These are phyloP conservation scores for Colletotrichum sp. DNA, from an alignment of 2,329 filamentous ascomycete species.

Conservation along the genomic window DNA sequence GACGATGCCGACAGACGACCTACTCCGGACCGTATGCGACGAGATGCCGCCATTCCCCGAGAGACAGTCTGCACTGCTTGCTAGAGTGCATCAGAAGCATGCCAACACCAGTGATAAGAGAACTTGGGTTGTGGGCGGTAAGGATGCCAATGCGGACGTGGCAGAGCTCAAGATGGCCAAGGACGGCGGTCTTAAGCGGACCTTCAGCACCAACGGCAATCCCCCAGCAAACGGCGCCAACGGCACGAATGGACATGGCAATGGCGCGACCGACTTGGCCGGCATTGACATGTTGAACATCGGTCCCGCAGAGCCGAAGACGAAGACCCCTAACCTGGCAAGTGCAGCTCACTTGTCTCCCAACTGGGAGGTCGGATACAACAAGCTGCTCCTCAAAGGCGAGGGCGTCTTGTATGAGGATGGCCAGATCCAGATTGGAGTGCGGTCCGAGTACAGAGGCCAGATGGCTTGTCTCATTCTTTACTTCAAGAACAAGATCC, in stretches of 20 bases:
- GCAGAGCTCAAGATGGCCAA: conserved; percentile 82
- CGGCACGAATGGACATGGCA: conserved; percentile 55
- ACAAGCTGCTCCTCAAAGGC: conserved; percentile 76
- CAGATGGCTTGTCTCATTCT: conserved; percentile 94
- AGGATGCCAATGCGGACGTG: conserved; percentile 86
- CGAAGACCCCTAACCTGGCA: conserved; percentile 81
- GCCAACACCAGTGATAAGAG: conserved; percentile 91
- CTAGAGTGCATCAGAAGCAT: conserved; percentile 92
- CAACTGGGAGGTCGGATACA: conserved; percentile 92
- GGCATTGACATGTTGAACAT: conserved; percentile 80
- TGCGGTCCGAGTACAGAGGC: conserved; percentile 93
- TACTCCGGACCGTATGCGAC: conserved; percentile 92
- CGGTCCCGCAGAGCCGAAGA: conserved; percentile 60
- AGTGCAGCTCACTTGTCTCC: conserved; percentile 92
- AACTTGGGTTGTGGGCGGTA: conserved; percentile 97
- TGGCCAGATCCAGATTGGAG: conserved; percentile 87
- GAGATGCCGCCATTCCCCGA: conserved; percentile 99
- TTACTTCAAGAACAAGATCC: conserved; percentile 95
- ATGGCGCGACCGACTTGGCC: conserved; percentile 70
- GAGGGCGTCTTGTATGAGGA: conserved; percentile 96
- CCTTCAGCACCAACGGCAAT: conserved; percentile 72
- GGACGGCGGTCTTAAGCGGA: conserved; percentile 82
- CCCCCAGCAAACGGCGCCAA: conserved; percentile 48
- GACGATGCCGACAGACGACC: conserved; percentile 84
- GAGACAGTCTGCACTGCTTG: conserved; percentile 88